These are phyloP conservation scores for Pleoardoris graminearum DNA, from an alignment of 2,329 filamentous ascomycete species.

Conservation along the genomic window DNA sequence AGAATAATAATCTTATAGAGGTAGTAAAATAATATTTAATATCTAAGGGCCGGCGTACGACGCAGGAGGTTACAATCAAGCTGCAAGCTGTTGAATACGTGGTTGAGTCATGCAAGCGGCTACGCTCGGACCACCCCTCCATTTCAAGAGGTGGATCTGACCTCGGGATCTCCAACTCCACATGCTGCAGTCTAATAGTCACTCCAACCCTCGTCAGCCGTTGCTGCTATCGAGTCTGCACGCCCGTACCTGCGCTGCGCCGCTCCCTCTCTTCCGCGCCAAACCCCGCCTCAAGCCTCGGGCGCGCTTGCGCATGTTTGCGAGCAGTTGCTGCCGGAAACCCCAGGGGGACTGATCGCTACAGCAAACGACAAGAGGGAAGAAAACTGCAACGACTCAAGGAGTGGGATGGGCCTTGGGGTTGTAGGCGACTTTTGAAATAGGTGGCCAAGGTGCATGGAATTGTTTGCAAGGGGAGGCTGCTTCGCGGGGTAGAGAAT, in stretches of 20 bases:
- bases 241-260: neutral
- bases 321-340: neutral
- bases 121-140: neutral
- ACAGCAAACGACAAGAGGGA: neutral
- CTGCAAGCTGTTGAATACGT: neutral
- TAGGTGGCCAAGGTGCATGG: neutral
- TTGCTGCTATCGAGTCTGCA: neutral
- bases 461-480: neutral
- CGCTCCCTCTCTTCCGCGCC: neutral
- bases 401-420: neutral
- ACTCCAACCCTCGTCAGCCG: neutral
- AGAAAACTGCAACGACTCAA: neutral
- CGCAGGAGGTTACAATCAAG: too few relatives aligned
- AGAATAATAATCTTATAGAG: too few relatives aligned
- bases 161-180: neutral
- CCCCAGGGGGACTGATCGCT: neutral
- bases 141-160: neutral
- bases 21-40: too few relatives aligned
- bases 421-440: neutral
- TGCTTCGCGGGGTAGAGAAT: neutral
- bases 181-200: neutral
- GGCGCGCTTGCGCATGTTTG: neutral
- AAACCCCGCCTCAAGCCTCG: constrained; percentile 1
- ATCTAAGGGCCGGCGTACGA: too few relatives aligned
- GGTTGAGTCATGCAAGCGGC: neutral